Evolutionary conservation across 169 alveolate genomes (phyloP).

Genomic region (Prorocentrum cordatum): DNA sequence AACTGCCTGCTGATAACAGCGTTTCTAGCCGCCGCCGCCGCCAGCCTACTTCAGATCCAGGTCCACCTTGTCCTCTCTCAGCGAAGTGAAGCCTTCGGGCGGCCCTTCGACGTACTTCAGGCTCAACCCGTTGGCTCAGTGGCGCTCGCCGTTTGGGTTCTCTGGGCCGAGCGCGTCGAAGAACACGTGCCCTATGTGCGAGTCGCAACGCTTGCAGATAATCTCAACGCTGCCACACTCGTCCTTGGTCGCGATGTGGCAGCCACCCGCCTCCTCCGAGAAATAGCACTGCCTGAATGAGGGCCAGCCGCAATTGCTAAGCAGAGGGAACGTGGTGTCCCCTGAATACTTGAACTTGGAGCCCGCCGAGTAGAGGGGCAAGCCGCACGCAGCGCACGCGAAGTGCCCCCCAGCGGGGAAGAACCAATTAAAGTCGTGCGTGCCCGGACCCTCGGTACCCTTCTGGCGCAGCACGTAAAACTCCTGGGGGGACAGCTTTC

Average conservation of each 20-base stretch:
- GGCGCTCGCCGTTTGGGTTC: constrained; percentile 62
- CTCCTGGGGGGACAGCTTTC: not conserved
- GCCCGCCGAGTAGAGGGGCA: constrained; percentile 59
- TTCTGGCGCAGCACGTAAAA: constrained; percentile 52
- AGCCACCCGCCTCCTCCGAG: constrained; percentile 66
- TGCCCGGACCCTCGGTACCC: constrained; percentile 62
- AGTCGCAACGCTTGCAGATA: constrained; percentile 45
- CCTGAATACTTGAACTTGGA: constrained; percentile 62
- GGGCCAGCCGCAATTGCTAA: constrained; percentile 69
- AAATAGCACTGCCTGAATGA: constrained; percentile 57
- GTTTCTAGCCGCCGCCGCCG: too few relatives aligned
- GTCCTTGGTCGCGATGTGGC: constrained; percentile 38
- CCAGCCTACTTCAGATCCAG: too few relatives aligned
- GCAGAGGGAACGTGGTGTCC: too few relatives aligned
- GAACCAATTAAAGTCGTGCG: constrained; percentile 36
- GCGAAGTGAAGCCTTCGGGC: too few relatives aligned
- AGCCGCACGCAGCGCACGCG: constrained; percentile 45
- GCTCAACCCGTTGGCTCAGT: constrained; percentile 70
- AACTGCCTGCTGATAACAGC: too few relatives aligned
- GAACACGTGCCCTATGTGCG: constrained; percentile 59
- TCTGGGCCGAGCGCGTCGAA: constrained; percentile 38
- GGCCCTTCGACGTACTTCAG: constrained; percentile 62
- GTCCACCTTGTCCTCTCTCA: too few relatives aligned
- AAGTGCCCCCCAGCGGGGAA: constrained; percentile 57
- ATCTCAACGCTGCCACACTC: constrained; percentile 46